Percentiles rank a stretch among this genome's conserved stretches.
phyloP scores from a whole-genome alignment of 164 flowering plant species.

The Tetrastigma voinierianum region DNA sequence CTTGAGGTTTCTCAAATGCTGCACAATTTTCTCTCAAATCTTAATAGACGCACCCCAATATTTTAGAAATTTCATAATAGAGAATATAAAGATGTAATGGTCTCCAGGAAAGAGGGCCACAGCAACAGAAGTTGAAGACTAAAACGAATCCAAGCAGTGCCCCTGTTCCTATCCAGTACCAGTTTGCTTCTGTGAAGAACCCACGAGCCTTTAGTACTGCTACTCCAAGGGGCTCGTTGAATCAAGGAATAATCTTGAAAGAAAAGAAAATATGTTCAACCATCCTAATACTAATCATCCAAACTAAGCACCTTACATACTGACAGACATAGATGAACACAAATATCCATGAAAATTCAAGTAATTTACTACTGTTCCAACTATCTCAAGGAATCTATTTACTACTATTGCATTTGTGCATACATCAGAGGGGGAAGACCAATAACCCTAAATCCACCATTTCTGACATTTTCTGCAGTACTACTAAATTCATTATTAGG shows the following conservation, averaged over 20 bases:
- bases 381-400: too few relatives aligned
- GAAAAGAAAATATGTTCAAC: background rate
- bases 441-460: too few relatives aligned
- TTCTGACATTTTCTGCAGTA: background rate
- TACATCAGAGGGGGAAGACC: too few relatives aligned
- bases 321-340: background rate
- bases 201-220: conserved; percentile 21
- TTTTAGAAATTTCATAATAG: background rate
- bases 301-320: too few relatives aligned
- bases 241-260: conserved; percentile 10
- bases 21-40: conserved; percentile 8
- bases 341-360: background rate
- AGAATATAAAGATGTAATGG: background rate
- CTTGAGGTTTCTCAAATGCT: too few relatives aligned
- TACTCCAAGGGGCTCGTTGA: conserved; percentile 19
- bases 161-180: conserved; percentile 33
- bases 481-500: background rate
- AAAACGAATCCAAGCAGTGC: conserved; percentile 19
- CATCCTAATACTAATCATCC: too few relatives aligned
- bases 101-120: conserved; percentile 22
- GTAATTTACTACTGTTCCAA: too few relatives aligned
- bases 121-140: conserved; percentile 14
- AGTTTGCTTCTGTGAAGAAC: conserved; percentile 18
- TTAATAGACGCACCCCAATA: background rate
- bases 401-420: too few relatives aligned